Conservation (phyloP, 2,329 filamentous ascomycete genomes). For the Phyllosticta ampelicida region DNA sequence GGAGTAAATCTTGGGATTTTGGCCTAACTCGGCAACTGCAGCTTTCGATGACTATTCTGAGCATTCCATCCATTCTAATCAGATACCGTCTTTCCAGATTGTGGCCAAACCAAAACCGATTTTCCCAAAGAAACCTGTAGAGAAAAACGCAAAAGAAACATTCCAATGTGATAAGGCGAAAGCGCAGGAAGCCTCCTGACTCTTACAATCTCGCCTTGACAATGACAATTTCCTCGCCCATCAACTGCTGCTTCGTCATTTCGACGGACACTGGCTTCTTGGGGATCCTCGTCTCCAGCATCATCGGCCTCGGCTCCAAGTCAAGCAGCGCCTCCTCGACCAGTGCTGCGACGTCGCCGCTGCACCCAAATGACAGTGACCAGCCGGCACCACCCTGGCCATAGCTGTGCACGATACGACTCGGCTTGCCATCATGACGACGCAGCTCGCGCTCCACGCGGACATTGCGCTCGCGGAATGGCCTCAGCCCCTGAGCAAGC, state of each 20-base stretch:
- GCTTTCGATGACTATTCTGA: no score
- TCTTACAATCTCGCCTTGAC: not conserved
- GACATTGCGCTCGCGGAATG: slow-evolving; percentile 31
- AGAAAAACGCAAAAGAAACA: not conserved
- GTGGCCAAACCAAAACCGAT: no score
- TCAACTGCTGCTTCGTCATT: not conserved
- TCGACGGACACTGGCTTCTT: not conserved
- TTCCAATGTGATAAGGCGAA: no score
- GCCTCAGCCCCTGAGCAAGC: slow-evolving; percentile 34
- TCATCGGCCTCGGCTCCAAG: slow-evolving; percentile 1
- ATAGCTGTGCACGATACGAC: slow-evolving; percentile 34
- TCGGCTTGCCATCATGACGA: slow-evolving; percentile 11
- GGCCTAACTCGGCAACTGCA: no score
- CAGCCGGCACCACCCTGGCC: slow-evolving; percentile 38
- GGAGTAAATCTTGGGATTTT: no score
- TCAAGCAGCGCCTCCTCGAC: slow-evolving; percentile 25
- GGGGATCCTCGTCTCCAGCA: not conserved
- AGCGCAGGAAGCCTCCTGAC: not conserved
- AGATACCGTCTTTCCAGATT: no score
- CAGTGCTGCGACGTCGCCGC: slow-evolving; percentile 25
- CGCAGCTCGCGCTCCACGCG: slow-evolving; percentile 35
- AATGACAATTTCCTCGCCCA: not conserved
- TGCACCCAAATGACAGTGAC: slow-evolving; percentile 33
- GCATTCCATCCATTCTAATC: no score
- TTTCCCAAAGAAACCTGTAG: no score